A percentile compares a stretch with the other conserved stretches of the same genome.
These are phyloP conservation scores for Aspergillus ochraceus DNA, from an alignment of 2,329 filamentous ascomycete species.

Conservation along the genomic window DNA sequence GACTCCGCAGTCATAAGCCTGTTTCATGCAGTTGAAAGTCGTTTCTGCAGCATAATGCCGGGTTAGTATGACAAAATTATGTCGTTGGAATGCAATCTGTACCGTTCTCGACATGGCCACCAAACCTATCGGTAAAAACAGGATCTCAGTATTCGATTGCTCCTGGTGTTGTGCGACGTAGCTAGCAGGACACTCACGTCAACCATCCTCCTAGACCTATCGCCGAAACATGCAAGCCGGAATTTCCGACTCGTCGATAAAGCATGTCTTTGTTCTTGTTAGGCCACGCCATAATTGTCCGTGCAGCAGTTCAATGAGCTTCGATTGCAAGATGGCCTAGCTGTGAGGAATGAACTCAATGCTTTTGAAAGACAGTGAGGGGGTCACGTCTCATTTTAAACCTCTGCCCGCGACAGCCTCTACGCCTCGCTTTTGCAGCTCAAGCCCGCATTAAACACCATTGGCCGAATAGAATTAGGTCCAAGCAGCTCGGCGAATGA, in stretches of 20 bases:
- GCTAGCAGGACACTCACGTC: conserved; percentile 22
- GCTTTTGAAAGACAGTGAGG: too few species aligned
- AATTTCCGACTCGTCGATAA: conserved; percentile 69
- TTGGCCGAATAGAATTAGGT: not conserved
- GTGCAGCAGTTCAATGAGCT: not conserved
- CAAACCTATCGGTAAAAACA: conserved; percentile 41
- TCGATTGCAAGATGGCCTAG: not conserved
- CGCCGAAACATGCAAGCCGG: conserved; percentile 71
- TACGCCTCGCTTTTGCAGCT: not conserved
- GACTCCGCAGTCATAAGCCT: conserved; percentile 58
- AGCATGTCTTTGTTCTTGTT: conserved; percentile 55
- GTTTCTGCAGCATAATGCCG: conserved; percentile 16
- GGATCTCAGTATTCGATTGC: not conserved
- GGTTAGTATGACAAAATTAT: too few species aligned
- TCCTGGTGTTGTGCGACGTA: not conserved
- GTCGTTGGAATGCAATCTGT: conserved; percentile 13
- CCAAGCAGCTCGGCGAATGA: not conserved
- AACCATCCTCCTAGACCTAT: conserved; percentile 61
- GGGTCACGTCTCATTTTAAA: too few species aligned
- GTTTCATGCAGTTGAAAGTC: conserved; percentile 44
- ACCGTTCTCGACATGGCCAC: conserved; percentile 69
- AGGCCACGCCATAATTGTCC: conserved; percentile 20
- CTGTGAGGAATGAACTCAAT: not conserved
- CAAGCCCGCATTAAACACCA: not conserved
- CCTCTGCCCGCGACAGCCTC: too few species aligned